Evolutionary conservation across 23 red algal genomes (phyloP).

Genomic region (Chondrus crispus): DNA sequence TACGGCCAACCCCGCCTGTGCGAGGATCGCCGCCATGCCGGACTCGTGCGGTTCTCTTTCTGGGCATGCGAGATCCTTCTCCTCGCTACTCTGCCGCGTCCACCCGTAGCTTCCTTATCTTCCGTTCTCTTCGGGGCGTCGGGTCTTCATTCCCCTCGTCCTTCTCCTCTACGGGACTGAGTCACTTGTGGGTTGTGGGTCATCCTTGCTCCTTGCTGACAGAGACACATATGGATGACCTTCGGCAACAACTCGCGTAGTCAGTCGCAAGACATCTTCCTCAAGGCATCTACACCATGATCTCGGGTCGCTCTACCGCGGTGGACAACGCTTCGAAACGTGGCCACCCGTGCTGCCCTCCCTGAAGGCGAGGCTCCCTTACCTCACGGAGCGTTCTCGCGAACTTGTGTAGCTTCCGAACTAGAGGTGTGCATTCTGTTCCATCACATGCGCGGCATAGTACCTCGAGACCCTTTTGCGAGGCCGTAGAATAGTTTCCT

Average conservation of each 20-base stretch:
- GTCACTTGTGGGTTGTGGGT: constrained; percentile 86
- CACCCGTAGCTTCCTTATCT: background rate
- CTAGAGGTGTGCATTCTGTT: constrained; percentile 39
- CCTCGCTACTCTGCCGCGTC: no score
- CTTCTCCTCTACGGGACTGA: constrained; percentile 84
- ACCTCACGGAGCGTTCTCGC: constrained; percentile 72
- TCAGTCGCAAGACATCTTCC: constrained; percentile 72
- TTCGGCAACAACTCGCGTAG: constrained; percentile 90
- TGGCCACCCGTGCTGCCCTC: constrained; percentile 86
- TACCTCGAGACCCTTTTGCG: constrained; percentile 14
- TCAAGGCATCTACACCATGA: constrained; percentile 86
- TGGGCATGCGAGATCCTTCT: no score
- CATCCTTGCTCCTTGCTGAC: constrained; percentile 85
- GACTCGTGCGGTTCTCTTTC: no score
- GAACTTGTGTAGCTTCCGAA: constrained; percentile 39
- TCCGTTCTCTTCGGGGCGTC: no score
- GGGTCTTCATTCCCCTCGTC: no score
- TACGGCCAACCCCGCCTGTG: no score
- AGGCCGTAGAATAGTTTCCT: constrained; percentile 60
- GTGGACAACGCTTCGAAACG: constrained; percentile 62
- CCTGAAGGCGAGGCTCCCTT: constrained; percentile 72
- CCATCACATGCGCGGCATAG: constrained; percentile 61
- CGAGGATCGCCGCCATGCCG: no score
- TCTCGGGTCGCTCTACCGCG: constrained; percentile 75
- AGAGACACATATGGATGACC: constrained; percentile 82